Base-by-base conservation (phyloP, 192 early-diverging fungal genomes). In the Coemansia asiatica region DNA sequence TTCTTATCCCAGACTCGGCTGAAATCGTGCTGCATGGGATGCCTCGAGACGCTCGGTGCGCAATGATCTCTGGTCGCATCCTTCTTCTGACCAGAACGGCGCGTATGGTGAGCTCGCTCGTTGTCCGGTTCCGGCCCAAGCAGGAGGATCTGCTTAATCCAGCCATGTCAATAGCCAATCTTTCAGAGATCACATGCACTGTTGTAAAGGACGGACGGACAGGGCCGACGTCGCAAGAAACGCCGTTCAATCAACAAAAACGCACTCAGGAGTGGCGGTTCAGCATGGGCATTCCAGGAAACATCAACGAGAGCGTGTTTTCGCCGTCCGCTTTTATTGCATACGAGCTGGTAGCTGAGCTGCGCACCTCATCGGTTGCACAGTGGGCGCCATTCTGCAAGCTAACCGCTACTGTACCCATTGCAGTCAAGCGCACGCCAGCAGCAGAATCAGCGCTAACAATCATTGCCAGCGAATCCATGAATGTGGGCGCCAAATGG, bases 241-340 rank as follows among this genome's bases (percentile, higher is more conserved):
- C 58, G 15, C 36, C 67, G 19, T 60, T 55, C 31, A 53, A 64
- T 47, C 35, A 61, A 18, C 21, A 19, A 0, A 51, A 55, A 6
- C 67, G 73, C 28, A 58, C 65, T 60, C 64, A 72, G 21, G 61
- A 66, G 40, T 81, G 79, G 79, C 74, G 64, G 27, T 81, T 81
- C 47, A 63, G 55, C 46, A 72, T 81, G 56, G 63, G 64, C 28
- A 51, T 81, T 13, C 79, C 79, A 2, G 79, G 79, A 40, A 72
- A 66, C 27, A 60, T 73, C 29, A 61, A 44, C 53, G 79, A 81
- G 58, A 73, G 62, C 4, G 79, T 81, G 23, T 73, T 65, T 44
- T 64, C 74, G 12, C 74, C 79, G 9, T 58, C 70, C 1, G 79
- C 74, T 0, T 69, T 75, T 26, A 38, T 81, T 1, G 69, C 69